Evolutionary conservation across 441 rosid species (phyloP).

Genomic region (Eruca vesicaria): DNA sequence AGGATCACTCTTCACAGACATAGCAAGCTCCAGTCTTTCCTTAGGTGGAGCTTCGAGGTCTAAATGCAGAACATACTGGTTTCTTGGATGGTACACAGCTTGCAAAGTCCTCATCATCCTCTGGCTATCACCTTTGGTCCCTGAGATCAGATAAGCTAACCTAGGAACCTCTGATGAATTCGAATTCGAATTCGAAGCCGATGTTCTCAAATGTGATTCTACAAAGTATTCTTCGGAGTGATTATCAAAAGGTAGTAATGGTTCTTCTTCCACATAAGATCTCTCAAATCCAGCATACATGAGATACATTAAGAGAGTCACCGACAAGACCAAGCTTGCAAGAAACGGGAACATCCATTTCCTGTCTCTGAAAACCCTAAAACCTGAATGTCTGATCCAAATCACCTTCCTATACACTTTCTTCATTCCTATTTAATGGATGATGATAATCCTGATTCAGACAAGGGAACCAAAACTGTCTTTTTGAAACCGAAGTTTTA

Average conservation of each 20-base stretch:
- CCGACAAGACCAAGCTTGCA: conserved; percentile 70
- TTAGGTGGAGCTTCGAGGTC: conserved; percentile 58
- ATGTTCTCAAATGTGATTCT: conserved; percentile 61
- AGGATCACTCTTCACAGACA: conserved; percentile 44
- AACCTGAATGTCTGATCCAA: conserved; percentile 56
- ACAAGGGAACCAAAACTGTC: conserved; percentile 5
- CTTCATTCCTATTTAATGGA: conserved; percentile 33
- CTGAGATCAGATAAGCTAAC: conserved; percentile 59
- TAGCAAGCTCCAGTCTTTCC: conserved; percentile 57
- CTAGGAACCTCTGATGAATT: conserved; percentile 41
- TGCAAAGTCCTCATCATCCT: conserved; percentile 61
- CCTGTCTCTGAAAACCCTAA: conserved; percentile 69
- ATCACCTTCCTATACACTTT: conserved; percentile 46
- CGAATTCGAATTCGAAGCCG: conserved; percentile 35
- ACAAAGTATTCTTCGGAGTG: conserved; percentile 56
- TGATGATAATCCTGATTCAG: conserved; percentile 19
- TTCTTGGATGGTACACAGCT: conserved; percentile 69
- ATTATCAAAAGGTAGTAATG: conserved; percentile 43
- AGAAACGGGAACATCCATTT: conserved; percentile 86
- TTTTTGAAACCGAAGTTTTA: conserved; percentile 19
- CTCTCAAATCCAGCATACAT: conserved; percentile 43
- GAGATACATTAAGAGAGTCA: conserved; percentile 58
- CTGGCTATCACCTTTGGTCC: conserved; percentile 56
- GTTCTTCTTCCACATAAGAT: conserved; percentile 54
- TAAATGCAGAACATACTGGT: conserved; percentile 57